These are phyloP conservation scores for Moringa oleifera DNA, from an alignment of 345 rosid genomes.

Conservation along the genomic window DNA sequence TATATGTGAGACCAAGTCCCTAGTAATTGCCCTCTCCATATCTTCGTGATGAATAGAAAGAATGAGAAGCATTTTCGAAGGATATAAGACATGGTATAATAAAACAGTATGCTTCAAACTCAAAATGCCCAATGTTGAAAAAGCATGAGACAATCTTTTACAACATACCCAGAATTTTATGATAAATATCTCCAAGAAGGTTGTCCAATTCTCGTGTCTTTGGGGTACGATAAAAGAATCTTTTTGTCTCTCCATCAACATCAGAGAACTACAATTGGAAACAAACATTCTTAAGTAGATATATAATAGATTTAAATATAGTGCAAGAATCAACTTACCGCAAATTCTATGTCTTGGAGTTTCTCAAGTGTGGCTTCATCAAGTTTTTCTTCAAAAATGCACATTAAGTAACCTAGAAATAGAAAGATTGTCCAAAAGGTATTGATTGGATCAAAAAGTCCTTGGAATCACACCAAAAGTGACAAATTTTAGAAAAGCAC, in stretches of 20 bases:
- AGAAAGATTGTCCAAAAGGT: background rate
- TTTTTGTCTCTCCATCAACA: conserved; percentile 58
- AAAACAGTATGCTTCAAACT: conserved; percentile 6
- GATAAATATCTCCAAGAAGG: conserved; percentile 93
- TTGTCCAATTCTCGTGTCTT: conserved; percentile 85
- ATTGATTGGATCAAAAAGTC: too few relatives aligned
- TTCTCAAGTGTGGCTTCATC: conserved; percentile 47
- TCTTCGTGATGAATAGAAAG: conserved; percentile 35
- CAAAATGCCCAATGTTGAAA: background rate
- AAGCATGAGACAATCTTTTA: conserved; percentile 3
- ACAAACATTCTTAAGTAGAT: conserved; percentile 9
- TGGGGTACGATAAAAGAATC: conserved; percentile 78
- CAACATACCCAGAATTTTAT: conserved; percentile 69
- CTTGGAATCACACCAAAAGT: conserved; percentile 2
- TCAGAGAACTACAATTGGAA: conserved; percentile 58
- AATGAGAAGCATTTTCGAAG: conserved; percentile 14
- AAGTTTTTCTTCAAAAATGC: conserved; percentile 69
- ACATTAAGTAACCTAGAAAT: conserved; percentile 75
- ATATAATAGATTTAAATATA: background rate
- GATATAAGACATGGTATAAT: conserved; percentile 3
- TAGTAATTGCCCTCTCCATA: conserved; percentile 86
- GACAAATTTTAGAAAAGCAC: background rate
- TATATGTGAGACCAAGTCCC: conserved; percentile 80
- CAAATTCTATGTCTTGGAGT: conserved; percentile 66
- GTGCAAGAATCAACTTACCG: conserved; percentile 40